phyloP scores from a whole-genome alignment of 164 flowering plant genomes.

The Malania oleifera region DNA sequence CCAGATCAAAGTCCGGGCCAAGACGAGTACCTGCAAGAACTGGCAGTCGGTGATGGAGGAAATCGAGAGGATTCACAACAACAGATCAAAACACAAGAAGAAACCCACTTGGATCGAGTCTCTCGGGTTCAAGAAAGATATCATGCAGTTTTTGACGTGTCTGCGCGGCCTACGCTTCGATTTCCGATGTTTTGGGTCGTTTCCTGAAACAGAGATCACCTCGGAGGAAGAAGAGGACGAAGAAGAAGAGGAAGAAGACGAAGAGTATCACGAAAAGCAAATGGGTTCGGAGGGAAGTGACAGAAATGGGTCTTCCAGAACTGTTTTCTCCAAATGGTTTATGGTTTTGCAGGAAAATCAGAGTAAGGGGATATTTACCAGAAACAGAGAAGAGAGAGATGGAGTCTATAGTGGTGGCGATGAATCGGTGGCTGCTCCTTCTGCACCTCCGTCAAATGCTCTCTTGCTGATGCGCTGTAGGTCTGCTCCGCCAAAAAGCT shows the following conservation, averaged over 20 bases:
- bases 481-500: slow-evolving; percentile 84
- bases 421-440: slow-evolving; percentile 14
- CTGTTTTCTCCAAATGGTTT: slow-evolving; percentile 75
- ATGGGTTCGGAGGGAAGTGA: slow-evolving; percentile 11
- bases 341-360: slow-evolving; percentile 77
- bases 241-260: slow-evolving; percentile 36
- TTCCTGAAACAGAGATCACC: slow-evolving; percentile 34
- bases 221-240: slow-evolving; percentile 55
- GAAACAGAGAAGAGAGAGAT: slow-evolving; percentile 14
- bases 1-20: slow-evolving; percentile 71
- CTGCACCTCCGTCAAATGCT: slow-evolving; percentile 80
- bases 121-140: slow-evolving; percentile 75
- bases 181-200: slow-evolving; percentile 70
- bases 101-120: slow-evolving; percentile 51
- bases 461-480: slow-evolving; percentile 84
- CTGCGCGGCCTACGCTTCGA: slow-evolving; percentile 54
- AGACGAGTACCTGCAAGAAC: slow-evolving; percentile 52
- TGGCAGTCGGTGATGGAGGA: slow-evolving; percentile 97
- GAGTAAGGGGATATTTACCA: slow-evolving; percentile 5
- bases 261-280: slow-evolving; percentile 19
- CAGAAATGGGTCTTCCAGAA: slow-evolving; percentile 29
- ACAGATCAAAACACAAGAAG: slow-evolving; percentile 32
- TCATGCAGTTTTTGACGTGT: slow-evolving; percentile 70
- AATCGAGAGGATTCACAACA: slow-evolving; percentile 71
- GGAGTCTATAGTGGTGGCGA: slow-evolving; percentile 11